These are phyloP conservation scores for Coemansia reversa DNA, from an alignment of 192 early-diverging fungal species.

Conservation along the genomic window DNA sequence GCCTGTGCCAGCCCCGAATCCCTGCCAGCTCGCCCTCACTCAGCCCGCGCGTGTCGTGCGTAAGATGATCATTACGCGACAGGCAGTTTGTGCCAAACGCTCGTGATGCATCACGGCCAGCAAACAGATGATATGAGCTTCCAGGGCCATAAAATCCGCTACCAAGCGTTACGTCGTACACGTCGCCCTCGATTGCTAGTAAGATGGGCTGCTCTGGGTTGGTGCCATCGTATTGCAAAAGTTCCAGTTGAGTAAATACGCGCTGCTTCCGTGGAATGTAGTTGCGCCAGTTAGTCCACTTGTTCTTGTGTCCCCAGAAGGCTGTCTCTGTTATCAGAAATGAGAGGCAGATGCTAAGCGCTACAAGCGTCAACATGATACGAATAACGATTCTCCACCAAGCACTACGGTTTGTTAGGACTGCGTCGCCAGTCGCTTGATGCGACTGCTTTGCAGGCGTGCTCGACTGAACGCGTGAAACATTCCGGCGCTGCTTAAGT, in stretches of 20 bases:
- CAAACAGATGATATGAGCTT: conserved; percentile 79
- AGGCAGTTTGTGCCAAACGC: conserved; percentile 97
- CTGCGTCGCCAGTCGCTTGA: neutral
- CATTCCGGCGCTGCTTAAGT: conserved; percentile 26
- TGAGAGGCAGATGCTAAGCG: conserved; percentile 51
- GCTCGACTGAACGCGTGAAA: neutral
- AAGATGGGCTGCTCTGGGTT: conserved; percentile 82
- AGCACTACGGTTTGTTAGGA: conserved; percentile 7
- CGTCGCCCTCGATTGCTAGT: conserved; percentile 85
- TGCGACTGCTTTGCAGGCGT: neutral
- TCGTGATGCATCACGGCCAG: conserved; percentile 88
- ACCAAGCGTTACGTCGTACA: conserved; percentile 89
- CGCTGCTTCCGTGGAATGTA: conserved; percentile 68
- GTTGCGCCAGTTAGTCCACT: conserved; percentile 68
- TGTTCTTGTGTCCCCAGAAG: conserved; percentile 71
- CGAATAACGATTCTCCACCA: conserved; percentile 49
- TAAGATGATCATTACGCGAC: conserved; percentile 72
- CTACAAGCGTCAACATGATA: conserved; percentile 29
- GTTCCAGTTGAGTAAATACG: conserved; percentile 73
- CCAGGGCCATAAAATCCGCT: conserved; percentile 77
- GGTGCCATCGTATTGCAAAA: conserved; percentile 81
- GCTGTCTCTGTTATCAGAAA: conserved; percentile 75
- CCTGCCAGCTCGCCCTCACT: conserved; percentile 71
- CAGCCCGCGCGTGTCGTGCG: conserved; percentile 90
- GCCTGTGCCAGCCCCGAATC: conserved; percentile 76